These are phyloP conservation scores for Pestalotiopsis sp. DNA, from an alignment of 2,329 filamentous ascomycete species.

Conservation along the genomic window DNA sequence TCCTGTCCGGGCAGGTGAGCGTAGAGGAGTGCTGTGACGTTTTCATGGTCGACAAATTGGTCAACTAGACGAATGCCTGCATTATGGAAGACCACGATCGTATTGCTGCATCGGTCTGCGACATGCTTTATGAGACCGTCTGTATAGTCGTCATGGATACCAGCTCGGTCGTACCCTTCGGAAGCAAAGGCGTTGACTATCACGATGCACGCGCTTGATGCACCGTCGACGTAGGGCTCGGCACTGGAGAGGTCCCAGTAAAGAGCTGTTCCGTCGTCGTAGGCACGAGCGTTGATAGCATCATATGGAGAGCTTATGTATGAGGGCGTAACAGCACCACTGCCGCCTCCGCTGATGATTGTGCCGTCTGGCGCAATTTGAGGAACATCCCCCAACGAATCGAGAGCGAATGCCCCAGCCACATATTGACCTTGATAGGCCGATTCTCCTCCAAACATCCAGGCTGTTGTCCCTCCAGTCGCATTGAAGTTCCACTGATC, in stretches of 20 bases:
- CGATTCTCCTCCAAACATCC: conserved; percentile 44
- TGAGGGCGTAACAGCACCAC: conserved; percentile 37
- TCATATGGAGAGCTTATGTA: conserved; percentile 57
- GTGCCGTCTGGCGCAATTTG: conserved; percentile 52
- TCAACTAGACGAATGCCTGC: conserved; percentile 64
- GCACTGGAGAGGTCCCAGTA: conserved; percentile 60
- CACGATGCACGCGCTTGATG: conserved; percentile 67
- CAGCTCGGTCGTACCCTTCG: conserved; percentile 69
- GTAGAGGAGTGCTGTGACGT: conserved; percentile 66
- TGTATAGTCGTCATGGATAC: conserved; percentile 67
- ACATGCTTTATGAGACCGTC: conserved; percentile 61
- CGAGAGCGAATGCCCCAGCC: conserved; percentile 28
- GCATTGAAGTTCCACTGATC: conserved; percentile 45
- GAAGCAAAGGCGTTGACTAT: conserved; percentile 71
- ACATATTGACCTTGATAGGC: conserved; percentile 34
- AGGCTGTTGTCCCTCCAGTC: conserved; percentile 35
- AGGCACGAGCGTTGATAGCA: conserved; percentile 53
- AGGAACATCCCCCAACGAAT: conserved; percentile 36
- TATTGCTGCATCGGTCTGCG: conserved; percentile 61
- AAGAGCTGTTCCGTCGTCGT: conserved; percentile 58
- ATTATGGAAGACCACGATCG: conserved; percentile 68
- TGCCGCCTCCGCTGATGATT: conserved; percentile 41
- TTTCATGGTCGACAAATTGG: conserved; percentile 62
- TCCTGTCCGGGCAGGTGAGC: conserved; percentile 69
- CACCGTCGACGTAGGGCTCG: conserved; percentile 50